Evolutionary conservation across 495 filamentous ascomycete species (phyloP).

Genomic region (Neurospora discreta): DNA sequence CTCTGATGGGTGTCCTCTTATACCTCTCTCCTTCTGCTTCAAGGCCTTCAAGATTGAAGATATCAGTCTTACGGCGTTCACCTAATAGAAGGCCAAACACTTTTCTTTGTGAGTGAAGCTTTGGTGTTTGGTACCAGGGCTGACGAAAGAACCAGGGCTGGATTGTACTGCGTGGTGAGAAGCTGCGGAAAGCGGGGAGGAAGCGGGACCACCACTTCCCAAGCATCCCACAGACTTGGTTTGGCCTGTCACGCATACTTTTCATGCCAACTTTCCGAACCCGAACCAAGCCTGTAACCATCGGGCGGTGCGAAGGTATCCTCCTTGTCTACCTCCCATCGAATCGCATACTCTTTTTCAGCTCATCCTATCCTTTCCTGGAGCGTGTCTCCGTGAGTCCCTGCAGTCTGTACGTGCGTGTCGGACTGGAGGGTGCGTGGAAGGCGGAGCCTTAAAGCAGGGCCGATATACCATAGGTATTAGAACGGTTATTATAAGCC

Average conservation of each 20-base stretch:
- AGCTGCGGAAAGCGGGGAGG: background rate
- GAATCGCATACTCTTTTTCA: background rate
- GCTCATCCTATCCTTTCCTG: background rate
- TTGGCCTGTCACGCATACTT: background rate
- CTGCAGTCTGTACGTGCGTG: background rate
- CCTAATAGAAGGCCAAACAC: too few species aligned
- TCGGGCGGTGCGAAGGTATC: background rate
- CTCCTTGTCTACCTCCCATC: background rate
- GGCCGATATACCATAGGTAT: conserved; percentile 11
- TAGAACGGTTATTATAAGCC: conserved; percentile 10
- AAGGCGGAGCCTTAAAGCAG: conserved; percentile 3
- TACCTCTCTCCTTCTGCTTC: too few species aligned
- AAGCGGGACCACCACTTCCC: background rate
- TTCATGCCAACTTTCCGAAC: background rate
- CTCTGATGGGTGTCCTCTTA: too few species aligned
- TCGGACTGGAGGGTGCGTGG: conserved; percentile 1
- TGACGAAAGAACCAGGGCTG: too few species aligned
- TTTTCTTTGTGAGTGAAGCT: too few species aligned
- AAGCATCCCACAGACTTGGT: background rate
- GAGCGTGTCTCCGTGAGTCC: background rate
- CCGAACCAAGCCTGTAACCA: background rate
- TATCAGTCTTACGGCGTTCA: too few species aligned
- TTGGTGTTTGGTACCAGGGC: too few species aligned
- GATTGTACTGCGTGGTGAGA: background rate
- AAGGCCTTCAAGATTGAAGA: too few species aligned